phyloP scores from a whole-genome alignment of 2,329 filamentous ascomycete genomes.

The Colletotrichum camelliae region DNA sequence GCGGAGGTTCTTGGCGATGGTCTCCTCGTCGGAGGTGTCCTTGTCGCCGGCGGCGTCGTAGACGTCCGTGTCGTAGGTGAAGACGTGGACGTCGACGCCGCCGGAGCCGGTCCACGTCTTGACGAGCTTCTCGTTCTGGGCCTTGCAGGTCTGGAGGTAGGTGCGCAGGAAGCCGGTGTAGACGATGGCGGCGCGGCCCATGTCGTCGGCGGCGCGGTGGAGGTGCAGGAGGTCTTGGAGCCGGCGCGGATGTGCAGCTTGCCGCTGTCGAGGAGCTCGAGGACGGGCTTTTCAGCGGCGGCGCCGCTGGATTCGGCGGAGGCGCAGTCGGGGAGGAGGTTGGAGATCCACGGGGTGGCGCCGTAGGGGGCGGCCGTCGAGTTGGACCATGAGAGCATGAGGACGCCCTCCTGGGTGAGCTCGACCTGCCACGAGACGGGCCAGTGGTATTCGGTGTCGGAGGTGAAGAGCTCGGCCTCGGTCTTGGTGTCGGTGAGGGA shows the following conservation, averaged over 20 bases:
- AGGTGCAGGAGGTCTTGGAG: slow-evolving; percentile 20
- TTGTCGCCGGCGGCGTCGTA: slow-evolving; percentile 14
- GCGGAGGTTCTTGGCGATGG: slow-evolving; percentile 20
- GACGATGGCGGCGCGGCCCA: slow-evolving; percentile 24
- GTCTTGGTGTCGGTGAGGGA: slow-evolving; percentile 19
- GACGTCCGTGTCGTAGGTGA: slow-evolving; percentile 23
- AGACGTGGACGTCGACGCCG: slow-evolving; percentile 25
- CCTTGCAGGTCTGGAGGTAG: slow-evolving; percentile 23
- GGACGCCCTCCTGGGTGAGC: slow-evolving; percentile 20
- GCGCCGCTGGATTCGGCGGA: not conserved
- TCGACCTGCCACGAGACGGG: slow-evolving; percentile 24
- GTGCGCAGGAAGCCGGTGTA: slow-evolving; percentile 25
- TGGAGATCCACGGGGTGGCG: slow-evolving; percentile 24
- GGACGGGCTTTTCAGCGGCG: slow-evolving; percentile 1
- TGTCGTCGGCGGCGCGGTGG: slow-evolving; percentile 20
- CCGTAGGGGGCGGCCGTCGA: slow-evolving; percentile 18
- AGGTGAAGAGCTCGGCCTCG: slow-evolving; percentile 22
- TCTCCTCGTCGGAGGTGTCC: not conserved
- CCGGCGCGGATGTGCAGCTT: slow-evolving; percentile 22
- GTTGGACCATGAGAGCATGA: slow-evolving; percentile 24
- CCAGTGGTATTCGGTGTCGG: slow-evolving; percentile 25
- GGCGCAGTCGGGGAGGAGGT: slow-evolving; percentile 19
- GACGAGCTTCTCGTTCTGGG: slow-evolving; percentile 23
- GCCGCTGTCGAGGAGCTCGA: slow-evolving; percentile 24
- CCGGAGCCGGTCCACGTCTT: slow-evolving; percentile 23